Percentiles rank a stretch among this genome's conserved stretches.
Evolutionary conservation across 192 early-diverging fungal genomes (phyloP).

Genomic region (Gigaspora rosea): DNA sequence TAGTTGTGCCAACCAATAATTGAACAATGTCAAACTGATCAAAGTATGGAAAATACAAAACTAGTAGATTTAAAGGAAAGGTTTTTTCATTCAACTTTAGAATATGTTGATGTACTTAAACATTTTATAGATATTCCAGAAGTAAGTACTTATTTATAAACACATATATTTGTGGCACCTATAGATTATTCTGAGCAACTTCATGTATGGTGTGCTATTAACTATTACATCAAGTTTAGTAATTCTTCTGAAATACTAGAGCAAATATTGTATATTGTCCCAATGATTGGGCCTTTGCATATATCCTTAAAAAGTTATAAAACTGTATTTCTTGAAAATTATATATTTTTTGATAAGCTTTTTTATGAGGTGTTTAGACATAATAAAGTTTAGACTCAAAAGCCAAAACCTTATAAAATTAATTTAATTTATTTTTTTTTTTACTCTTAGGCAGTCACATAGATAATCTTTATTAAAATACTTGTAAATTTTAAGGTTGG

Average conservation of each 20-base stretch:
- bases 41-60: too few species aligned
- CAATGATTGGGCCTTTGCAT: slow-evolving; percentile 19
- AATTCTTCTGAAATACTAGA: background rate
- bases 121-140: background rate
- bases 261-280: slow-evolving; percentile 13
- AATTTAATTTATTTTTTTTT: too few species aligned
- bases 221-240: background rate
- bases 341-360: slow-evolving; percentile 12
- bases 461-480: too few species aligned
- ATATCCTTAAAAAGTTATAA: slow-evolving; percentile 13
- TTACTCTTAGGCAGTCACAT: too few species aligned
- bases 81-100: slow-evolving; percentile 4
- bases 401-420: background rate
- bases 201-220: background rate
- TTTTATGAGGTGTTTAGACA: background rate
- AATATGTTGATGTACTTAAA: background rate
- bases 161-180: background rate
- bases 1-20: too few species aligned
- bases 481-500: too few species aligned
- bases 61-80: too few species aligned
- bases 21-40: too few species aligned
- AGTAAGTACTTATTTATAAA: background rate
- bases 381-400: background rate
- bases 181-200: background rate
- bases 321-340: slow-evolving; percentile 11